Base-by-base conservation (phyloP, 2,329 filamentous ascomycete genomes). In the Aspergillus tamarii region DNA sequence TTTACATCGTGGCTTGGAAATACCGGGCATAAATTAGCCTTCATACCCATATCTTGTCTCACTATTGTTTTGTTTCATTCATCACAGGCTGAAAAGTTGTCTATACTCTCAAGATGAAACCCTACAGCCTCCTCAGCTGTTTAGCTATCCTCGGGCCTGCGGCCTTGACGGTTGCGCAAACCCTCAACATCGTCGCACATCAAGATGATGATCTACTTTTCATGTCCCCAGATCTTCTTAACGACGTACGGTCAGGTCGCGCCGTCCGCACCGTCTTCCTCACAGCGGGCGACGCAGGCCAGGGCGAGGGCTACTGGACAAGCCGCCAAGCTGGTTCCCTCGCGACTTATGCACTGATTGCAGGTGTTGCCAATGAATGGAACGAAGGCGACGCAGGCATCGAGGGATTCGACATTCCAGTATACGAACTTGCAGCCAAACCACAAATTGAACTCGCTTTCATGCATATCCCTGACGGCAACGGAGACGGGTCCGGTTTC, bases 201-300 rank as follows among this genome's bases (percentile, higher is more conserved):
- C 52, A 69, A 46, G 68, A 70, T 14, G 68, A 70, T 23, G 65
- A 69, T n/a, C 57, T 70, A 3, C 67, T 70, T 28, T 70, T 70
- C 28, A 55, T 69, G 12, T 63, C 57, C 16, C 68, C 68, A 4
- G 62, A 67, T 34, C 12, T 70, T 4, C 55, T 69, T 19, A 41
- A 53, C 32, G 60, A 69, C 10, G 58, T 70, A 11, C 56, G 61
- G 2, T 57, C 61, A 19, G 65, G 67, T 2, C 60, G 53, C 9
- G 30, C 45, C 3, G 36, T 67, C 3, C 67, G 68, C 45, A 69
- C 68, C 8, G 41, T 70, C 59, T 70, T 65, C 52, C 48, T 70
- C 21, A 70, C 68, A 2, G 68, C 68, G 5, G 68, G 68, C 16
- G 68, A 70, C 16, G 66, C 67, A 10, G 68, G 67, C 5, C 23